Base-by-base conservation (phyloP, 257 asterid genomes). In the Nicotiana tabacum region DNA sequence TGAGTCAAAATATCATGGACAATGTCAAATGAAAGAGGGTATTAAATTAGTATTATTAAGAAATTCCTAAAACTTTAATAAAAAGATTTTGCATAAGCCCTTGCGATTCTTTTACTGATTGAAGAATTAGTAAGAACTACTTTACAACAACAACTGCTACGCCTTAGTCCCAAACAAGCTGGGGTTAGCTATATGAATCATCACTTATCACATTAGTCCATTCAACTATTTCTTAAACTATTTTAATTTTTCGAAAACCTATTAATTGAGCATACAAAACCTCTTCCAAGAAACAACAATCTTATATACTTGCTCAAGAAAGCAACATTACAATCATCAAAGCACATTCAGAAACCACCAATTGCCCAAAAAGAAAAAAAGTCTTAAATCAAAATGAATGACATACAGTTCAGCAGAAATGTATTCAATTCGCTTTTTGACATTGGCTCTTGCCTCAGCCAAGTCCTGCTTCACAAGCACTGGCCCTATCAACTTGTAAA, bases 371-470 rank as follows among this genome's bases (percentile, higher is more conserved):
- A 77, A 65, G 66, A 88, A 55, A 43, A 43, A 43, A 43, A 7
- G 46, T 12, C 15, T 79, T 51, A 30, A 56, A 18, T 67, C 57
- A 78, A 69, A 15, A 60, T 81, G 77, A 33, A 61, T 66, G 67
- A 2, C 97, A 68, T 96, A 96, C 99, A 96, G 82, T 88, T 96
- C 97, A 8, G 97, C 93, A 2, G 99, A 92, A 77, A 94, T 96
- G 90, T 96, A 96, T 0, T 96, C 98, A 51, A 96, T 96, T 84
- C 99, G 89, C 92, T 93, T 96, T 88, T 91, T 97, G 76, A 94
- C 98, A 85, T 96, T 96, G 60, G 98, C 99, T 82, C 91, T 94
- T 55, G 99, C 99, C 88, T 94, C 99, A 9, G 98, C 99, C 90
- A 96, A 85, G 83, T 96, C 99, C 96, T 96, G 97, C 78, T 94